Evolutionary conservation across 1,284 basidiomycete genomes (phyloP), one percentile per base, ranked within the genome.

Genomic region (Leccinum variabile): DNA sequence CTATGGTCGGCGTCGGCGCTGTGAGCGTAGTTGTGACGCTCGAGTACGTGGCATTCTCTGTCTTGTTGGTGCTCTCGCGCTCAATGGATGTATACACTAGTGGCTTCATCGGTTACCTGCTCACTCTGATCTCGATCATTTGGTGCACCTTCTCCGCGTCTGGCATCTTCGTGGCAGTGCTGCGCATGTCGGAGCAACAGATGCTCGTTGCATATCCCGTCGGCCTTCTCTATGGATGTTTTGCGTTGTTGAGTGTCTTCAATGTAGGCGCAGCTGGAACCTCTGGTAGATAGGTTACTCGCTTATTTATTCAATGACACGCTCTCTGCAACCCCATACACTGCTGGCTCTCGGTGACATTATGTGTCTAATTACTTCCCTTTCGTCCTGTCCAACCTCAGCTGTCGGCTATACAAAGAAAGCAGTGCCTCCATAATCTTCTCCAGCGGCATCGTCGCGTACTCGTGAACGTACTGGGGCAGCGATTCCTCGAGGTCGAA

Each of bases 71-170:
- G 28, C 28, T 7, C 56, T 7, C 13, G 37, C 2, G 16, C 63
- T 66, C 3, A 73, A 30, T 61, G 65, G 44, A 68, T 16, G 61
- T 54, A 46, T 56, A 11, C 41, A 65, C 0, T 68, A 95, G 93
- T 71, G 91, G 89, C 53, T 78, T 87, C 59, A 78, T 95, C 65
- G 95, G 95, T 50, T 97, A 96, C 76, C 69, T 94, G 41, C 79
- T 97, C 3, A 90, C 93, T 5, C 76, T 85, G 14, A 69, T 96
- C 33, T 92, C 90, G 1, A 94, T 98, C 67, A 74, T 94, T 49
- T 98, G 95, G 95, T 98, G 95, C 79, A 97, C 96, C 50, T 95
- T 96, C 72, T 87, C 95, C 7, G 95, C 95, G 14, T 95, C 93
- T 9, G 90, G 91, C 7, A 98, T 98, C 65, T 98, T 98, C 69